Conservation (phyloP, 2,329 filamentous ascomycete species). For the Fusarium sterilihyphosum region DNA sequence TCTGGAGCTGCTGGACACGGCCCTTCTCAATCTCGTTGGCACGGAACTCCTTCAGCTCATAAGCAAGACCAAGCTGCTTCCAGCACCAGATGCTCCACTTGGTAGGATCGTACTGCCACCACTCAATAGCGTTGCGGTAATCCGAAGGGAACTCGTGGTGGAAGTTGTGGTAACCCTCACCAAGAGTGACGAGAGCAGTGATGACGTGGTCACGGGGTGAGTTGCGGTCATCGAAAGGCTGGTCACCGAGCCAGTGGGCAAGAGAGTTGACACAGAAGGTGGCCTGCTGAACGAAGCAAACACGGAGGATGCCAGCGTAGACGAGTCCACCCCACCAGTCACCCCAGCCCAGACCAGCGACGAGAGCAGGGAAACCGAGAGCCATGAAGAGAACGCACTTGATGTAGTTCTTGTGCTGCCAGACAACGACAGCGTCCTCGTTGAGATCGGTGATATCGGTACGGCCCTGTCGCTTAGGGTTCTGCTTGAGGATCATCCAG, state of each 20-base stretch:
- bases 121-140: slow-evolving; percentile 91
- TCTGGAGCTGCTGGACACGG: slow-evolving; percentile 86
- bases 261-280: slow-evolving; percentile 94
- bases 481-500: slow-evolving; percentile 95
- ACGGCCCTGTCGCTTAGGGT: slow-evolving; percentile 87
- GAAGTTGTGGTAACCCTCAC: slow-evolving; percentile 95
- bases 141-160: slow-evolving; percentile 95
- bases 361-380: slow-evolving; percentile 76
- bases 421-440: slow-evolving; percentile 84
- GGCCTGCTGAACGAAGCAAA: slow-evolving; percentile 91
- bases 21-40: slow-evolving; percentile 94
- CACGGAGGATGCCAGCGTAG: slow-evolving; percentile 85
- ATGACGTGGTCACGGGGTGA: slow-evolving; percentile 88
- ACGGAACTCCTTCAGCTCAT: slow-evolving; percentile 90
- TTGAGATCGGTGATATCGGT: slow-evolving; percentile 91
- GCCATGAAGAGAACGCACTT: slow-evolving; percentile 83
- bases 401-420: slow-evolving; percentile 89
- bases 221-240: slow-evolving; percentile 93
- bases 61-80: slow-evolving; percentile 86
- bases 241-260: slow-evolving; percentile 90
- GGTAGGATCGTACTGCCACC: slow-evolving; percentile 91
- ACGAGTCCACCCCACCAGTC: slow-evolving; percentile 86
- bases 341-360: slow-evolving; percentile 81
- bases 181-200: slow-evolving; percentile 85
- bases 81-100: slow-evolving; percentile 89